Base-by-base conservation (phyloP, 2,329 filamentous ascomycete species). In the Phaeosphaeriaceae sp. region DNA sequence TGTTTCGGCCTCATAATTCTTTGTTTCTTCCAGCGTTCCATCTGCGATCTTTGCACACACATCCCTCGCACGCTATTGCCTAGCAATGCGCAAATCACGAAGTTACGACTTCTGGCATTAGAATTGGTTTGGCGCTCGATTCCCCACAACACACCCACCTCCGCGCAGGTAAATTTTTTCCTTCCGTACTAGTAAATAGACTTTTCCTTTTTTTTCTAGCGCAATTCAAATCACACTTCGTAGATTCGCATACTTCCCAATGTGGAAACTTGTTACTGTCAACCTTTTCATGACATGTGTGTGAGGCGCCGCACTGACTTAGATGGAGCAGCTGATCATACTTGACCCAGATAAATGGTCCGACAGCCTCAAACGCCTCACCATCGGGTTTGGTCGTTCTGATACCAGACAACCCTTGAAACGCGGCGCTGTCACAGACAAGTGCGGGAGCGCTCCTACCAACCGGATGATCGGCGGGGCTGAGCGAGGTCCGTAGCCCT, bases 341-440 rank as follows among this genome's bases (percentile, higher is more conserved):
- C 35, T 39, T 18, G 20, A 29, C n/a, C 39, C 35, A 42, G 18
- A 16, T 20, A 32, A 46, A 20, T 28, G 37, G 42, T 52, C 34
- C 28, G 34, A 39, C 42, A 50, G 47, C 45, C 48, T 54, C 50
- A 50, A 51, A 55, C 52, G 46, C 46, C 36, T 48, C 46, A 32
- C 37, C n/a, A 20, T 21, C 23, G 37, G 40, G 56, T 46, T 36
- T 47, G 42, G 37, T 52, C 29, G 45, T 49, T 60, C 55, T 62
- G 52, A 64, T 41, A 60, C 56, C 46, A 46, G 35, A 50, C 47
- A 37, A 45, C 54, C 48, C 54, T 58, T 65, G 60, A 64, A 65
- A 65, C 62, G 37, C 38, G 32, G 15, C 43, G 46, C 46, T 56
- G 58, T 49, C 48, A 50, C 48, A 42, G 35, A 41, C 20, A 41